phyloP scores from a whole-genome alignment of 805 yeast species.

The Yarrowia porcina region DNA sequence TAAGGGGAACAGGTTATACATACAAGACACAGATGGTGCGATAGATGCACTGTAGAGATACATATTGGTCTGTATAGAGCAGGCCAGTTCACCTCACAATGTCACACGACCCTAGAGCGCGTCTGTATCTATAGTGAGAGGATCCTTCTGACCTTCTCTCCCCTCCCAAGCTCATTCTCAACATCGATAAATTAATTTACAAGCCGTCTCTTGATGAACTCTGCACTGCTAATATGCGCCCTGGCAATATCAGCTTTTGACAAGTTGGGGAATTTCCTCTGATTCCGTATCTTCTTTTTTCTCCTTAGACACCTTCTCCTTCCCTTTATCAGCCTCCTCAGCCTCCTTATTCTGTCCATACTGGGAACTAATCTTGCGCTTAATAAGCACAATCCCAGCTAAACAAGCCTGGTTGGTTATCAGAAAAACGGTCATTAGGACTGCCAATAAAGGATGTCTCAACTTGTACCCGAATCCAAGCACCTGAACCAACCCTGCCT shows the following conservation, averaged over 20 bases:
- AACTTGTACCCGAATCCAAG: slow-evolving; percentile 7
- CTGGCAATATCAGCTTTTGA: neutral
- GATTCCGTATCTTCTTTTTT: neutral
- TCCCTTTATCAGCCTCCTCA: too few species aligned
- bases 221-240: neutral
- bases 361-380: slow-evolving; percentile 2
- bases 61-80: too few species aligned
- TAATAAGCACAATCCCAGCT: slow-evolving; percentile 9
- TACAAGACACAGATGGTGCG: too few species aligned
- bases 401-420: slow-evolving; percentile 1
- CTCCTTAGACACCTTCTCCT: too few species aligned
- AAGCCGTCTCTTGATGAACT: neutral
- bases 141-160: too few species aligned
- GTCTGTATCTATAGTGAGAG: too few species aligned
- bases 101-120: neutral
- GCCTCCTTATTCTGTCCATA: too few species aligned
- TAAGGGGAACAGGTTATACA: too few species aligned
- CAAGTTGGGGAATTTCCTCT: neutral
- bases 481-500: neutral
- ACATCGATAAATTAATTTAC: neutral
- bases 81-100: too few species aligned
- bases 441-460: slow-evolving; percentile 3
- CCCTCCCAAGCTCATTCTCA: neutral
- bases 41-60: too few species aligned
- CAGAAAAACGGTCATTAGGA: slow-evolving; percentile 3